These are phyloP conservation scores for Trichoderma oligosporum DNA, from an alignment of 2,329 filamentous ascomycete species.

Conservation along the genomic window DNA sequence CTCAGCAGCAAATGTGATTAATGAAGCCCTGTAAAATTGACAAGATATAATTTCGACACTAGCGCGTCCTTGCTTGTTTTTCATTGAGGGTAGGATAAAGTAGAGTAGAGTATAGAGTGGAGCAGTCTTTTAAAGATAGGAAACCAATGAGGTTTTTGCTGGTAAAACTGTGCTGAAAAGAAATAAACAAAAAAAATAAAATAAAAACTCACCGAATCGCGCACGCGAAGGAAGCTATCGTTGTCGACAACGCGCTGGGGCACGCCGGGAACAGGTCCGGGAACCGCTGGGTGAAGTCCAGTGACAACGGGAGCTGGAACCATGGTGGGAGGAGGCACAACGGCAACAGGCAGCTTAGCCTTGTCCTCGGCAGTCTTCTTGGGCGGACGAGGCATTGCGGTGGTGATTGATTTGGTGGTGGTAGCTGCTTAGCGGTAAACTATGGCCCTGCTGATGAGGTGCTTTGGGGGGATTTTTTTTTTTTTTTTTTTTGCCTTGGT, in stretches of 20 bases:
- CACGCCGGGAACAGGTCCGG: conserved; percentile 22
- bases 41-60: neutral
- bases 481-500: conserved; percentile 9
- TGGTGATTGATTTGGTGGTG: neutral
- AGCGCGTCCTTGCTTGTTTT: neutral
- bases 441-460: neutral
- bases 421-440: conserved; percentile 10
- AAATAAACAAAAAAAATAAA: no score
- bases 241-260: conserved; percentile 54
- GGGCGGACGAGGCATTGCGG: conserved; percentile 44
- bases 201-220: conserved; percentile 69
- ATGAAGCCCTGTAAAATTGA: neutral
- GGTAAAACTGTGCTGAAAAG: no score
- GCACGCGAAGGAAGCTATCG: conserved; percentile 73
- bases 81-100: neutral
- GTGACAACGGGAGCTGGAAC: conserved; percentile 33
- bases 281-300: conserved; percentile 22
- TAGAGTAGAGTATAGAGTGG: neutral
- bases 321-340: conserved; percentile 38
- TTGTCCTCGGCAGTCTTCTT: conserved; percentile 42
- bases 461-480: neutral
- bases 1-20: neutral
- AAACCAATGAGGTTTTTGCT: neutral
- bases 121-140: no score
- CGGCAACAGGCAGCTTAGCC: conserved; percentile 35